Evolutionary conservation across 176 grass and related monocot species (phyloP).

Genomic region (Raddia guianensis): DNA sequence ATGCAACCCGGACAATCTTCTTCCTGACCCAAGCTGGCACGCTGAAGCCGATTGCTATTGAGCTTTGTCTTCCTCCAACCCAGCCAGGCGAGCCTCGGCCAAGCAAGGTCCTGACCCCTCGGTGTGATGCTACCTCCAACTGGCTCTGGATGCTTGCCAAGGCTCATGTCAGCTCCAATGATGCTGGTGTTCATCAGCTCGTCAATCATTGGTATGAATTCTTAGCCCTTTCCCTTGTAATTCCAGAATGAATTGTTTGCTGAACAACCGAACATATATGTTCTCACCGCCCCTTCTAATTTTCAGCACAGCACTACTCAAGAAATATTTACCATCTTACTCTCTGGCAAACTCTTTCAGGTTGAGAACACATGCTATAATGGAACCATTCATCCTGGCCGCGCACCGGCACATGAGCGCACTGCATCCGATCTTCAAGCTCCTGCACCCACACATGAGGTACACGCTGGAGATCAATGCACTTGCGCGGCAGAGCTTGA

Average conservation of each 20-base stretch:
- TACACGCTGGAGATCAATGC: conserved; percentile 98
- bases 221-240: background rate
- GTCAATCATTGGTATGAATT: conserved; percentile 86
- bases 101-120: conserved; percentile 75
- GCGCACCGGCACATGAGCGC: conserved; percentile 82
- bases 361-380: conserved; percentile 85
- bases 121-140: conserved; percentile 78
- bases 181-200: conserved; percentile 92
- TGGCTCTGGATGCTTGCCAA: conserved; percentile 99
- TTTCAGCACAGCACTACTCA: conserved; percentile 4
- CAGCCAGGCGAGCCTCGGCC: conserved; percentile 55
- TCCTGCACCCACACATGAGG: conserved; percentile 89
- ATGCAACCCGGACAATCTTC: conserved; percentile 84
- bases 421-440: conserved; percentile 94
- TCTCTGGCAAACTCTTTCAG: conserved; percentile 42
- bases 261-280: background rate
- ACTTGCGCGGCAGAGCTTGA: conserved; percentile 88
- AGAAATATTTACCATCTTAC: conserved; percentile 3
- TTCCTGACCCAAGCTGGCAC: conserved; percentile 79
- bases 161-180: conserved; percentile 91
- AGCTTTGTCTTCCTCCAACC: conserved; percentile 67
- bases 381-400: conserved; percentile 98
- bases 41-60: conserved; percentile 92
- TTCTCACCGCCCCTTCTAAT: background rate
- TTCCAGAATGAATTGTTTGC: conserved; percentile 3